Percentiles rank a stretch among this genome's conserved stretches.
Evolutionary conservation across 2,329 filamentous ascomycete species (phyloP).

Genomic region (Whalleya microplaca): DNA sequence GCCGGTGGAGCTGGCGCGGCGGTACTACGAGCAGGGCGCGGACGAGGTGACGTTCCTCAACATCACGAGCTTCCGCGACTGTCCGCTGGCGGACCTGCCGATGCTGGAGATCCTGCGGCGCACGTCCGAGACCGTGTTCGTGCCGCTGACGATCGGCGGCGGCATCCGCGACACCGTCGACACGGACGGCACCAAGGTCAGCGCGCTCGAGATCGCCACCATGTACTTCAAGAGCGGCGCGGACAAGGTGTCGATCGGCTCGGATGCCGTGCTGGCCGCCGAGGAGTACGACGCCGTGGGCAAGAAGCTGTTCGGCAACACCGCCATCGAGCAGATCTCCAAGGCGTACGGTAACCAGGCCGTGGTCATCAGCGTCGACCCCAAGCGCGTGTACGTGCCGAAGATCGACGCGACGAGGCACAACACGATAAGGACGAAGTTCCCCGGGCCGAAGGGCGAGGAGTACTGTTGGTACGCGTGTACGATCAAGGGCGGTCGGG

Average conservation of each 20-base stretch:
- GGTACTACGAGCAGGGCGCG: conserved; percentile 94
- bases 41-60: conserved; percentile 98
- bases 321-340: conserved; percentile 94
- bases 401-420: conserved; percentile 74
- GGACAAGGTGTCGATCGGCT: conserved; percentile 97
- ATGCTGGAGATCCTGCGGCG: conserved; percentile 93
- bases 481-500: conserved; percentile 92
- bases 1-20: conserved; percentile 89
- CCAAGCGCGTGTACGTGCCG: conserved; percentile 85
- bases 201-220: conserved; percentile 88
- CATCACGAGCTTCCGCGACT: conserved; percentile 97
- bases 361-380: conserved; percentile 94
- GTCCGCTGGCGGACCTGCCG: conserved; percentile 85
- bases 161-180: conserved; percentile 94
- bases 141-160: conserved; percentile 92
- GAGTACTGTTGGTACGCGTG: conserved; percentile 94
- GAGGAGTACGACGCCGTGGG: conserved; percentile 83
- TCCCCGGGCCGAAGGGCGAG: conserved; percentile 76
- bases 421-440: conserved; percentile 69
- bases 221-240: conserved; percentile 98
- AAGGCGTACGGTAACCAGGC: conserved; percentile 94
- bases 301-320: conserved; percentile 73
- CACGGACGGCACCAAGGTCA: conserved; percentile 82
- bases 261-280: conserved; percentile 89
- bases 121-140: conserved; percentile 90